phyloP scores from a whole-genome alignment of 768 basidiomycete species.

The Lactarius psammicola region DNA sequence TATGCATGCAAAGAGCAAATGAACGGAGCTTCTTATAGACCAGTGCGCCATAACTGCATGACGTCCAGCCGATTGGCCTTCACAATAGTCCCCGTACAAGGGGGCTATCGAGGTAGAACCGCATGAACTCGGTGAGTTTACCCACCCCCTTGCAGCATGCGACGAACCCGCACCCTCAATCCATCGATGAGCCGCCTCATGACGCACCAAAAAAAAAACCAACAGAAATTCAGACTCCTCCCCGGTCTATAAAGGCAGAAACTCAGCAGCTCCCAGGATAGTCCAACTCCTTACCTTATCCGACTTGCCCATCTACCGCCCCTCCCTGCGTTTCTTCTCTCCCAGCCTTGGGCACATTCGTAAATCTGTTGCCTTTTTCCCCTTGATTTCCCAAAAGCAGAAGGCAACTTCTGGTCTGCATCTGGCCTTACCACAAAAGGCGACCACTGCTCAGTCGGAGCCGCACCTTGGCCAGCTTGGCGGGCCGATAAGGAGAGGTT shows the following conservation, averaged over 20 bases:
- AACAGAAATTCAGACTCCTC: conserved; percentile 19
- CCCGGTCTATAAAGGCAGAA: conserved; percentile 22
- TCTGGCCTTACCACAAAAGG: background rate
- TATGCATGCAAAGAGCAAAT: conserved; percentile 5
- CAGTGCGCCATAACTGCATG: background rate
- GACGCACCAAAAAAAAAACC: conserved; percentile 11
- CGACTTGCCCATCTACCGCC: conserved; percentile 6
- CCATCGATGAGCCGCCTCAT: conserved; percentile 25
- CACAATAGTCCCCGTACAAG: conserved; percentile 3
- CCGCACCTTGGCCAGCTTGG: background rate
- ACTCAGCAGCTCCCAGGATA: conserved; percentile 21
- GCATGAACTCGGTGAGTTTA: conserved; percentile 18
- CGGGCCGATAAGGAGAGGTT: background rate
- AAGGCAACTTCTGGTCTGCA: background rate
- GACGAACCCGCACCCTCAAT: background rate
- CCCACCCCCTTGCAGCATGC: conserved; percentile 13
- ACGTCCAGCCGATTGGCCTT: conserved; percentile 14
- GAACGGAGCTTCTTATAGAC: conserved; percentile 6
- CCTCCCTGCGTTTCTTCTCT: background rate
- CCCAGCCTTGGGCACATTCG: background rate
- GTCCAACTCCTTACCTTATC: conserved; percentile 18
- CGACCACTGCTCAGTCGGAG: background rate
- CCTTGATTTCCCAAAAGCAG: background rate
- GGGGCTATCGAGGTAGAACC: conserved; percentile 15
- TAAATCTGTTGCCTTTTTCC: background rate